Conservation (phyloP, 1,139 yeast genomes). For the Kodamaea plutei region DNA sequence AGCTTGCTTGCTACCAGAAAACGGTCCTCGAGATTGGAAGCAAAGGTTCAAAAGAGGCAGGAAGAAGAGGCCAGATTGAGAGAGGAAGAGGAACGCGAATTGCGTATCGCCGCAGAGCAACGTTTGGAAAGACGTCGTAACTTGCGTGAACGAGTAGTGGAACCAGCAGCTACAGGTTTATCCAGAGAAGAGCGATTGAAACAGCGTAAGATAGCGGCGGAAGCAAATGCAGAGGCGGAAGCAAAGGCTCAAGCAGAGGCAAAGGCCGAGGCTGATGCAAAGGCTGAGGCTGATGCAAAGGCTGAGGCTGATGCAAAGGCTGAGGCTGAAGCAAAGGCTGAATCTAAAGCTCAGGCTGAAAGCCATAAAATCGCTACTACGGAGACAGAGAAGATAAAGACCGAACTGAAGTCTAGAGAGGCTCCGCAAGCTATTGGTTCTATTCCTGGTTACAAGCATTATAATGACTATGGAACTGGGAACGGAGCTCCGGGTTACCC, state of each 20-base stretch:
- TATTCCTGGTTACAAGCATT: no score
- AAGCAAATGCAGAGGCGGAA: no score
- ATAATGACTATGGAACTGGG: conserved; percentile 1
- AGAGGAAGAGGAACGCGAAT: conserved; percentile 29
- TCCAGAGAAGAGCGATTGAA: conserved; percentile 42
- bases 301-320: no score
- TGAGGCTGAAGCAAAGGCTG: no score
- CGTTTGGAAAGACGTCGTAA: conserved; percentile 36
- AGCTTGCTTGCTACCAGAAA: conserved; percentile 42
- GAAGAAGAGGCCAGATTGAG: conserved; percentile 33
- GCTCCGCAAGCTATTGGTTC: no score
- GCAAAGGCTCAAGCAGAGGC: no score
- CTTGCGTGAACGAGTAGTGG: conserved; percentile 14
- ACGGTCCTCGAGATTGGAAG: conserved; percentile 28
- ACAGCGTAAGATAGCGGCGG: conserved; percentile 27
- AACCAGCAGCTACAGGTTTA: conserved; percentile 23
- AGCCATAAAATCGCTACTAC: no score
- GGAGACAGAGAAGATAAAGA: no score
- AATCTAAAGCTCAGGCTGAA: no score
- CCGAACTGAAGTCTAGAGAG: no score
- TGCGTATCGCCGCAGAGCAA: conserved; percentile 30
- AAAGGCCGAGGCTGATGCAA: no score
- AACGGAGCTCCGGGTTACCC: not conserved
- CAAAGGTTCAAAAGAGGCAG: conserved; percentile 43
- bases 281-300: no score